phyloP scores from a whole-genome alignment of 345 rosid species.

The Murraya koenigii region DNA sequence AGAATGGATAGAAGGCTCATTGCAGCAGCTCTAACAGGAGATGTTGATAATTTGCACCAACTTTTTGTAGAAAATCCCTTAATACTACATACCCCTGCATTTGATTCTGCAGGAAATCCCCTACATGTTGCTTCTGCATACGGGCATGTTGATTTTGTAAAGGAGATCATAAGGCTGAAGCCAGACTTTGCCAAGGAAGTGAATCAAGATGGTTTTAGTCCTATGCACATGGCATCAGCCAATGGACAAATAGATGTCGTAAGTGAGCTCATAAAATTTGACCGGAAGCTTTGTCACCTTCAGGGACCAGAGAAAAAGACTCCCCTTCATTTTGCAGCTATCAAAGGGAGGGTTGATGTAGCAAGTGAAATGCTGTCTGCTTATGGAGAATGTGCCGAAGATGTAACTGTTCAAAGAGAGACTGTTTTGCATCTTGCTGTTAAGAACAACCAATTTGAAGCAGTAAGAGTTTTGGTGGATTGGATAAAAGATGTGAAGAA shows the following conservation, averaged over 20 bases:
- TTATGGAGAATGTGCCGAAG: conserved; percentile 35
- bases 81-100: conserved; percentile 9
- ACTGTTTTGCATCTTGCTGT: conserved; percentile 48
- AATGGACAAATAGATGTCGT: conserved; percentile 34
- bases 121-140: conserved; percentile 26
- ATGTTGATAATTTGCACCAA: background rate
- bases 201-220: conserved; percentile 38
- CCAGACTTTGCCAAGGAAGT: conserved; percentile 34
- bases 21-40: conserved; percentile 26
- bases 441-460: conserved; percentile 29
- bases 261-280: conserved; percentile 29
- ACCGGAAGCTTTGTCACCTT: conserved; percentile 29
- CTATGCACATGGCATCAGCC: conserved; percentile 48
- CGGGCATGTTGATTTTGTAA: conserved; percentile 24
- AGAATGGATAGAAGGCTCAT: conserved; percentile 10
- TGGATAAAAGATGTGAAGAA: conserved; percentile 28
- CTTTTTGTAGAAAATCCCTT: conserved; percentile 20
- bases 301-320: conserved; percentile 37
- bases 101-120: conserved; percentile 23
- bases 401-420: conserved; percentile 39
- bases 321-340: conserved; percentile 39
- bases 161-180: conserved; percentile 24
- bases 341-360: conserved; percentile 34
- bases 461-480: conserved; percentile 28
- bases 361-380: conserved; percentile 31